Evolutionary conservation across 805 yeast genomes (phyloP).

Genomic region (Lachancea sp.): DNA sequence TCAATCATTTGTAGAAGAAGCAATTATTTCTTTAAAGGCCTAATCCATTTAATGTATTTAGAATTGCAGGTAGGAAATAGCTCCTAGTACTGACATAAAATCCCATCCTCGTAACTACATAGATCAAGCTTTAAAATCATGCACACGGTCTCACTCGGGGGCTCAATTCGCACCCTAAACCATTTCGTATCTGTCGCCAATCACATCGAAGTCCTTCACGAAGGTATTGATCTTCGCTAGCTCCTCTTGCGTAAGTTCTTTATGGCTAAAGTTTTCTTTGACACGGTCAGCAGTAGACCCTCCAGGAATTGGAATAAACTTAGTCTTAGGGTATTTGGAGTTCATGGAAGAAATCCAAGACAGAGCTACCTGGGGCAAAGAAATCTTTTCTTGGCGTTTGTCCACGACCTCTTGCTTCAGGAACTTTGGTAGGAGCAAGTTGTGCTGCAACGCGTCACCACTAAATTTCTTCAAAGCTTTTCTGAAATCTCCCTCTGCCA

Average conservation of each 20-base stretch:
- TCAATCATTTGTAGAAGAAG: too few species aligned
- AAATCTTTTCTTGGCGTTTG: slow-evolving; percentile 40
- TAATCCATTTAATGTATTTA: too few species aligned
- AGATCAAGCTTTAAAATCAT: neutral
- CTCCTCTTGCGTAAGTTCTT: neutral
- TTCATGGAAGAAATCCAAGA: slow-evolving; percentile 53
- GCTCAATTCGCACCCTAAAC: too few species aligned
- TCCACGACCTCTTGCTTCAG: slow-evolving; percentile 44
- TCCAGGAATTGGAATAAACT: slow-evolving; percentile 75
- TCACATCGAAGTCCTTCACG: neutral
- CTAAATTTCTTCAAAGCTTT: slow-evolving; percentile 48
- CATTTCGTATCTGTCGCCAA: neutral
- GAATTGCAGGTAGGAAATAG: too few species aligned
- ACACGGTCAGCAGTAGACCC: slow-evolving; percentile 56
- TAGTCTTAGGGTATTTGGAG: slow-evolving; percentile 37
- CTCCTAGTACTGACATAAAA: too few species aligned
- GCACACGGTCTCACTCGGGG: neutral
- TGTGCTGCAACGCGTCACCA: slow-evolving; percentile 50
- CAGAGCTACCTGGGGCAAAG: slow-evolving; percentile 63
- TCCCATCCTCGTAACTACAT: too few species aligned
- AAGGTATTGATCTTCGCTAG: neutral
- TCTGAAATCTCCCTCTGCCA: slow-evolving; percentile 55
- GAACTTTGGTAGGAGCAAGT: slow-evolving; percentile 43
- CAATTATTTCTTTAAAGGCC: too few species aligned
- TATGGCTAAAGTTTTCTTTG: slow-evolving; percentile 41